Evolutionary conservation across 352 stramenopile species (phyloP), one percentile per base, ranked within the genome.

Genomic region (Paralagenidium karlingii): DNA sequence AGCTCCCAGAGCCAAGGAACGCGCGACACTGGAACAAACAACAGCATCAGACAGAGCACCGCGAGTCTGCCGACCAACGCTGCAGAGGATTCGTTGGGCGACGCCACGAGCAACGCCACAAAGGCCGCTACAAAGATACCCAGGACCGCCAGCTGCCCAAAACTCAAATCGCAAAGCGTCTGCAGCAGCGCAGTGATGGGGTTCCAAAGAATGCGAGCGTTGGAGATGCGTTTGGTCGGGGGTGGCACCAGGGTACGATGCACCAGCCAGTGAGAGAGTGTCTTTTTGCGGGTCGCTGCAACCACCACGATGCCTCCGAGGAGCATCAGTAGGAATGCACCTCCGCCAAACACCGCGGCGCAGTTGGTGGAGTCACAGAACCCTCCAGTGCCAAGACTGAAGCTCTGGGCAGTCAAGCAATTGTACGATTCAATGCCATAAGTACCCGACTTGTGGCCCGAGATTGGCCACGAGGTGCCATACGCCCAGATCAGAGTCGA

Each of bases 41-140:
- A 41, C 40, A 90, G 84, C 70, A 87, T 82, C 34, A 90, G 49
- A 11, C 74, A 61, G 15, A 84, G 44, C 15, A 90, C 43, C 24
- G 55, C 54, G 8, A 83, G 55, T 25, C 80, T 68, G 24, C 76
- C 76, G 5, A 63, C 56, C 22, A 73, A 52, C 15, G 66, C 54
- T 13, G 55, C 40, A 0, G 62, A 42, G 20, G 54, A 44, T 24
- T 73, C 37, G 0, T 40, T 49, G 42, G 69, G 55, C 41, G 73
- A 15, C n/a, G 56, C 44, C 0, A 13, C 36, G 8, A 80, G 52
- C 1, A 78, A 43, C 26, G 62, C 58, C 11, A 74, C 40, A 12
- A 84, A 38, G 0, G 65, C 60, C 15, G 41, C 65, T 3, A 77
- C 36, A 20, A 87, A 87, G 25, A 82, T 70, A n/a, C n/a, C n/a